Conservation (phyloP, 768 basidiomycete species). For the Tulasnella sp. region DNA sequence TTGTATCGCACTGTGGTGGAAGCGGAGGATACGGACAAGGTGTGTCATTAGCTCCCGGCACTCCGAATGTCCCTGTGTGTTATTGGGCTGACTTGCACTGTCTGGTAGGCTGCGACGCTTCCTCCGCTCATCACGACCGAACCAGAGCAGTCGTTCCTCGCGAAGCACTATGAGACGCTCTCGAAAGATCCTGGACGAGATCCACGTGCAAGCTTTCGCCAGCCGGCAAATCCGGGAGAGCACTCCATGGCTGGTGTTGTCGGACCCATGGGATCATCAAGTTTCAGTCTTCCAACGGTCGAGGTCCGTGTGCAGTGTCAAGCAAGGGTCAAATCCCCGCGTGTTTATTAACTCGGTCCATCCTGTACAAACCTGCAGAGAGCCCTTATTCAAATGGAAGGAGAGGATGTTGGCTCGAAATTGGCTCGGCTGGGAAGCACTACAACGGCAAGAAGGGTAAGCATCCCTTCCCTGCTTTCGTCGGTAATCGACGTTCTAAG, state of each 20-base stretch:
- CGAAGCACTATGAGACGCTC: conserved; percentile 84
- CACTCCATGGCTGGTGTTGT: conserved; percentile 50
- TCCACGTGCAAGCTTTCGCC: conserved; percentile 78
- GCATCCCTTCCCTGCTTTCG: not conserved
- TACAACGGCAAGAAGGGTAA: conserved; percentile 16
- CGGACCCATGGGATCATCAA: conserved; percentile 82
- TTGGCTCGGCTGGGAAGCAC: conserved; percentile 16
- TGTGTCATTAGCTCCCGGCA: conserved; percentile 28
- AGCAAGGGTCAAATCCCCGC: not conserved
- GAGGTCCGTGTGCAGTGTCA: conserved; percentile 30
- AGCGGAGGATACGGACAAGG: conserved; percentile 57
- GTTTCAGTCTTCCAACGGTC: conserved; percentile 75
- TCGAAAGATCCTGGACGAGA: conserved; percentile 83
- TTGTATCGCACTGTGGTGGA: conserved; percentile 63
- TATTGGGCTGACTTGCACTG: not conserved
- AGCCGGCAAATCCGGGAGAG: conserved; percentile 38
- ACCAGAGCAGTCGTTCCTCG: conserved; percentile 83
- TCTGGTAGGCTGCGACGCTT: conserved; percentile 44
- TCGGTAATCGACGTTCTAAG: not conserved
- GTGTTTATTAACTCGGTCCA: not conserved
- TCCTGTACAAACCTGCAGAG: conserved; percentile 24
- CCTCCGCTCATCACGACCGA: conserved; percentile 72
- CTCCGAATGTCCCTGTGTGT: not conserved
- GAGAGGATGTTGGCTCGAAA: conserved; percentile 27
- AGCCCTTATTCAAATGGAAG: conserved; percentile 82